Evolutionary conservation across 2,329 filamentous ascomycete genomes (phyloP).

Genomic region (Colletotrichum paranaense): DNA sequence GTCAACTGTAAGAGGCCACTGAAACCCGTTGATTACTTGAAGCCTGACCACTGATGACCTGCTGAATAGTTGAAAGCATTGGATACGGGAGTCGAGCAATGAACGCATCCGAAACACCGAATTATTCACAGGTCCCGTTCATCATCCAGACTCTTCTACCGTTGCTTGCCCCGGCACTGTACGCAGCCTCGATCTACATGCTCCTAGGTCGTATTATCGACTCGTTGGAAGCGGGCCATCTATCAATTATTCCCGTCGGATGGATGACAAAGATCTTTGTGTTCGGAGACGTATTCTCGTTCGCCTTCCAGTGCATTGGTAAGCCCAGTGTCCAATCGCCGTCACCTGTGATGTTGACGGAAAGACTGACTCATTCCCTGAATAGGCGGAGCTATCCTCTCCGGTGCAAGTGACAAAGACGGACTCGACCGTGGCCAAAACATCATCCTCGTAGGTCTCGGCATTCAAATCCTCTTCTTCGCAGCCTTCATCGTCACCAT

Average conservation of each 20-base stretch:
- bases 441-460: background rate
- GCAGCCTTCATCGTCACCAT: background rate
- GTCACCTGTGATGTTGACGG: too few species aligned
- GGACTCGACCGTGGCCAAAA: background rate
- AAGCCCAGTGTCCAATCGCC: background rate
- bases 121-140: background rate
- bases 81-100: background rate
- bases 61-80: background rate
- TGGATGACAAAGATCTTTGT: background rate
- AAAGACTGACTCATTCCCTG: background rate
- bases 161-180: background rate
- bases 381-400: background rate
- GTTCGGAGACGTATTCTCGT: background rate
- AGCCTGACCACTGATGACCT: background rate
- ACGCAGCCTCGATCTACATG: background rate
- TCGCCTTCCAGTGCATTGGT: background rate
- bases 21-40: background rate
- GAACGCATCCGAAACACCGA: background rate
- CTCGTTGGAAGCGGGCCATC: background rate
- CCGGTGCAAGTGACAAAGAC: background rate
- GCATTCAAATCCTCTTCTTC: background rate
- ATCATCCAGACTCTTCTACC: background rate
- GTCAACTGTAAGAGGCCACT: too few species aligned
- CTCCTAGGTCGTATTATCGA: background rate
- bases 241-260: background rate